Evolutionary conservation across 106 monocot species (phyloP).

Genomic region (Dactylorhiza incarnata): DNA sequence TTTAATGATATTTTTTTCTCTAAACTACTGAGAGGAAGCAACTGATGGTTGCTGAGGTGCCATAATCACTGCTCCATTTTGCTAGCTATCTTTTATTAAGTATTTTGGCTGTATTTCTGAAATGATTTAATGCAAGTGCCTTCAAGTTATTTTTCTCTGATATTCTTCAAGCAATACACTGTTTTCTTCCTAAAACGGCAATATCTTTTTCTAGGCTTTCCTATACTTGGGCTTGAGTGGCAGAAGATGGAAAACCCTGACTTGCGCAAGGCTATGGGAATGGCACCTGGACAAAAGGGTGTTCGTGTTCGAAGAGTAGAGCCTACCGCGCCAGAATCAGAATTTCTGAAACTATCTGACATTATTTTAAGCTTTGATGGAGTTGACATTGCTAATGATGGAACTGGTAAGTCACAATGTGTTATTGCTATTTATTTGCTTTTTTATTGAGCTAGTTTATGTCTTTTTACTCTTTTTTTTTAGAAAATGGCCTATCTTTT

Average conservation of each 20-base stretch:
- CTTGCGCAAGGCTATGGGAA: constrained; percentile 92
- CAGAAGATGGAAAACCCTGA: constrained; percentile 99
- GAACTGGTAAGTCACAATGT: constrained; percentile 49
- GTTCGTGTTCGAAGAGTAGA: constrained; percentile 88
- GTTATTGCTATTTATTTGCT: neutral
- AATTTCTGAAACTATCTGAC: constrained; percentile 79
- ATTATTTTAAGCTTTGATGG: constrained; percentile 97
- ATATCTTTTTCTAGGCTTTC: constrained; percentile 47
- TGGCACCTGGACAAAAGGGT: constrained; percentile 79
- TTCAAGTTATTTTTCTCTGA: neutral
- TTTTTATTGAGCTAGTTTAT: neutral
- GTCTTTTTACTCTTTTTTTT: neutral
- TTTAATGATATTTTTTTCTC: neutral
- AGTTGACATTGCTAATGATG: constrained; percentile 97
- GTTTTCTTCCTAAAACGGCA: neutral
- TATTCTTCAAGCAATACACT: neutral
- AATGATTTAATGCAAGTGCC: neutral
- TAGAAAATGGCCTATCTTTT: neutral
- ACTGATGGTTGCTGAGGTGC: neutral
- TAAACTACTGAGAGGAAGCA: neutral
- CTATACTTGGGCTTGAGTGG: constrained; percentile 94
- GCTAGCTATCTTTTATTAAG: neutral
- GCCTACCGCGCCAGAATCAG: constrained; percentile 84
- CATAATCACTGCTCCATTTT: neutral
- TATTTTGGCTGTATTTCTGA: neutral